Base-by-base conservation (phyloP, 75 land plant genomes). In the Sequoiadendron giganteum region DNA sequence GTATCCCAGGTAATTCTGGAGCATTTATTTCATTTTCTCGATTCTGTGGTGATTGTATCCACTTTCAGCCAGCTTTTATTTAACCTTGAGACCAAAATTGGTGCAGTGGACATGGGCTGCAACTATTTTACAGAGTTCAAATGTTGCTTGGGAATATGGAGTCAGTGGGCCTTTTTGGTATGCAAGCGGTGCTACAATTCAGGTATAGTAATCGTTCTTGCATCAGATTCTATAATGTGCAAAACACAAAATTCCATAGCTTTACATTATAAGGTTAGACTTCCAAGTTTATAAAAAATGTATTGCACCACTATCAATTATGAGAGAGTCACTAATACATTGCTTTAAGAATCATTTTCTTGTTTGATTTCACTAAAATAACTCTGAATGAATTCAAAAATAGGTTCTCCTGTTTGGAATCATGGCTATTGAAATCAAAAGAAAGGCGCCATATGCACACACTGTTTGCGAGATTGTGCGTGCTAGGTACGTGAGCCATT, bases 131-230 rank as follows among this genome's bases (percentile, higher is more conserved):
- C 99, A 98, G 90, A 97, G 99, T 87, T 98, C 99, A 14, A 97
- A 98, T 90, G 99, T 98, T 76, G 99, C 99, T 14, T 98, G 99
- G 99, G 86, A 98, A 81, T 98, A 98, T 92, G 99, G 99, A 19
- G 87, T 98, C 65, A 97, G 99, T 78, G 99, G 99, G 38, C 99
- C 99, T 43, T 98, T 98, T 85, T 98, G 99, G 99, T 98, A 98
- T 92, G 99, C 99, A 14, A 95, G 99, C 89, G 99, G 99, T 11
- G 99, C 99, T 11, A 98, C 99, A 36, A 95, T 98, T 47, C 99
- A 98, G 94, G 98, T 93, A 42, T 14, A 32, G 38, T 54, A 28
- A 61, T 38, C 19, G 42, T 36, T 47, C 25, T 72, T 85, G 10
- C 58, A 73, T 75, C 11, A 25, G 42, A 39, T 54, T 38, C 32